Base-by-base conservation (phyloP, 352 stramenopile species). In the Phytopythium oedochilum region DNA sequence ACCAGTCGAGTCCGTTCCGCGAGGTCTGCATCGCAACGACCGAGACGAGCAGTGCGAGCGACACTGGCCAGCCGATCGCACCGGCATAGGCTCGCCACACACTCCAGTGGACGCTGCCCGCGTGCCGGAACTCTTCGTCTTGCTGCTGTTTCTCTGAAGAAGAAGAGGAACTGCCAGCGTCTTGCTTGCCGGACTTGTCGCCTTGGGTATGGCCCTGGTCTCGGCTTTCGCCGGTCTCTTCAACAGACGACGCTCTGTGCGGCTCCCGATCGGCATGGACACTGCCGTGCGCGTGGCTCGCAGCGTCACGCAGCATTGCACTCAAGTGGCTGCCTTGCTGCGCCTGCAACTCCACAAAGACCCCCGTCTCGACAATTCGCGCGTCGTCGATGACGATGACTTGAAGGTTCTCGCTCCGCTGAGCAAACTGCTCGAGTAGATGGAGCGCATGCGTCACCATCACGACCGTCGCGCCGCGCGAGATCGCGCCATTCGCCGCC, bases 381-480 rank as follows among this genome's bases (percentile, higher is more conserved):
- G 79, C 84, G 57, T 75, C 61, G 22, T 77, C 73, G 61, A 94
- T 70, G 20, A 92, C 67, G 18, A 92, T 31, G 23, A 92, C 57
- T 7, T 73, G 61, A 20, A 72, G 48, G 20, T 62, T 48, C 8
- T 55, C 46, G 46, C 23, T 53, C 28, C 18, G n/a, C n/a, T 10
- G 32, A 2, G 73, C 68, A 49, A 92, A 79, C 8, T 76, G 55
- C 2, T 80, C 64, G 6, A 95, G 46, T 1, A 94, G 50, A 38
- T 93, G 68, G 26, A 95, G 60, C 17, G 77, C 76, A 43, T 96
- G 83, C 2, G 85, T 96, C 25, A 89, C 76, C 5, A 96, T 57
- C 28, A 96, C 75, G 0, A 94, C 80, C 9, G 73, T 71, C 20
- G 81, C 61, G 14, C 63, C 66, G 8, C 67, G 43, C 4, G 76